Evolutionary conservation across 371 early-diverging fungal species (phyloP).

Genomic region (Mortierella sp.): DNA sequence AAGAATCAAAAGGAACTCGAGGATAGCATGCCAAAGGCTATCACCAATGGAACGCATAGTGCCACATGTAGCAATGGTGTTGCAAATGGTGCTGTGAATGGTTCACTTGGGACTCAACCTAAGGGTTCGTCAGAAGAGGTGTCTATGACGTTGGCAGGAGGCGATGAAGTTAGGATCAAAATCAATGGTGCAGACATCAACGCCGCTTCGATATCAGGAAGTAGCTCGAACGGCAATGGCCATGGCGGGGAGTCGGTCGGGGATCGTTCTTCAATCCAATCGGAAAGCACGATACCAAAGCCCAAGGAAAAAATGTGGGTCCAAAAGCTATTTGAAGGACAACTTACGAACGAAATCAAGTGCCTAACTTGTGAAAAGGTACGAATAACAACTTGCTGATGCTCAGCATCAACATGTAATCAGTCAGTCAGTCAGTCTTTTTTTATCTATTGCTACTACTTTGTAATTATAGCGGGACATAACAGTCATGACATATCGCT

Average conservation of each 20-base stretch:
- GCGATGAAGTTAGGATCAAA: slow-evolving; percentile 53
- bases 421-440: not conserved
- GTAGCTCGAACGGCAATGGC: slow-evolving; percentile 21
- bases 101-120: not conserved
- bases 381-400: slow-evolving; percentile 29
- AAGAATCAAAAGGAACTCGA: slow-evolving; percentile 57
- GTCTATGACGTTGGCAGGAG: slow-evolving; percentile 38
- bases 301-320: slow-evolving; percentile 85
- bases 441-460: not conserved
- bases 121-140: slow-evolving; percentile 41
- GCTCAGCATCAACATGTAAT: too few relatives aligned
- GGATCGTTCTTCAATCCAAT: slow-evolving; percentile 44
- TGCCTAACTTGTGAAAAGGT: slow-evolving; percentile 96
- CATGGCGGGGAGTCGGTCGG: slow-evolving; percentile 38
- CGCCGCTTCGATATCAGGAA: slow-evolving; percentile 22
- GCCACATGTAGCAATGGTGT: slow-evolving; percentile 8
- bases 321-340: slow-evolving; percentile 95
- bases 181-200: slow-evolving; percentile 50
- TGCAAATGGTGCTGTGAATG: slow-evolving; percentile 14
- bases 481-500: not conserved
- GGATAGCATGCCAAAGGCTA: slow-evolving; percentile 26
- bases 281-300: slow-evolving; percentile 36
- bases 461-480: not conserved
- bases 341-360: slow-evolving; percentile 94
- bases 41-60: slow-evolving; percentile 16